A percentile compares a stretch with the other conserved stretches of the same genome.
Conservation (phyloP, 225 moss, liverwort and hornwort species). For the Bryoerythrophyllum caledonicum region DNA sequence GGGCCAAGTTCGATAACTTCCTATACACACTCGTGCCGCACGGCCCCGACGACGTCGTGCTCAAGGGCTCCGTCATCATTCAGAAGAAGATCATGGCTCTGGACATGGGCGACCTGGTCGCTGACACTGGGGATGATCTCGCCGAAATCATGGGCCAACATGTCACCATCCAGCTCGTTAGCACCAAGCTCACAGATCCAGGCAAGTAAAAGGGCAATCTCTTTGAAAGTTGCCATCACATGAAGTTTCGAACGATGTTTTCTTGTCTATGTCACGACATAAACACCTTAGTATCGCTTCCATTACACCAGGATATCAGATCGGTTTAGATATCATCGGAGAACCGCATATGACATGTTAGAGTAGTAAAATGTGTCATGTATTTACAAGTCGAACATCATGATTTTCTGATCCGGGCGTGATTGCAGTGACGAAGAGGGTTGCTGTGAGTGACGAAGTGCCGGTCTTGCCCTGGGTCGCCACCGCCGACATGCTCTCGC, state of each 20-base stretch:
- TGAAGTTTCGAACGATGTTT: too few relatives aligned
- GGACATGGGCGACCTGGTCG: conserved; percentile 6
- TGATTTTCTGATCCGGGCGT: background rate
- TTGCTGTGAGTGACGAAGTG: conserved; percentile 30
- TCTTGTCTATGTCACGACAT: too few relatives aligned
- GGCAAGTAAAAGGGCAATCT: background rate
- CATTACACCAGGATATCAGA: too few relatives aligned
- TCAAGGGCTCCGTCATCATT: conserved; percentile 11
- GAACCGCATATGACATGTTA: too few relatives aligned
- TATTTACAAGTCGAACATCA: too few relatives aligned
- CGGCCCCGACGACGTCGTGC: background rate
- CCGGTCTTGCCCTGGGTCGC: conserved; percentile 38
- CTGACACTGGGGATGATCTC: conserved; percentile 16
- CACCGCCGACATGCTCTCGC: conserved; percentile 24
- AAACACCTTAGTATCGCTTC: too few relatives aligned
- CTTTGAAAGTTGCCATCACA: background rate
- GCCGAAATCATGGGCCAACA: conserved; percentile 15
- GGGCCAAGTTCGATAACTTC: background rate
- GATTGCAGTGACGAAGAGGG: conserved; percentile 22
- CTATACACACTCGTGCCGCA: background rate
- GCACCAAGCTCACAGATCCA: conserved; percentile 13
- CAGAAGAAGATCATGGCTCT: conserved; percentile 9
- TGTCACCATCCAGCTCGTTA: conserved; percentile 15
- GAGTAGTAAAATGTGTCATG: too few relatives aligned
- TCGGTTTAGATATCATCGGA: too few relatives aligned